phyloP scores from a whole-genome alignment of 2,329 filamentous ascomycete genomes.

The Bretziella fagacearum region DNA sequence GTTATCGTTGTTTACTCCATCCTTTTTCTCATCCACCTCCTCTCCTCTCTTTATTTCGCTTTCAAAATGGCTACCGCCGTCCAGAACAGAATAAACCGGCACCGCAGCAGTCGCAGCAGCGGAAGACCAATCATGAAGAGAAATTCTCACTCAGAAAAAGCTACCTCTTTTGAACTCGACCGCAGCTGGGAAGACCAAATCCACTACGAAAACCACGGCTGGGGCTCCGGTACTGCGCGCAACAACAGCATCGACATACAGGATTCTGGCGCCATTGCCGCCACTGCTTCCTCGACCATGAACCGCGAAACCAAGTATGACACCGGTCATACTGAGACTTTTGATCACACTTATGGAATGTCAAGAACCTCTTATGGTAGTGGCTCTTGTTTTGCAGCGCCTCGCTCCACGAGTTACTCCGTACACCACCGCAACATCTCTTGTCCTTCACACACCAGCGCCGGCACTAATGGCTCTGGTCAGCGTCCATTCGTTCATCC shows the following conservation, averaged over 20 bases:
- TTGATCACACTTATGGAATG: slow-evolving; percentile 6
- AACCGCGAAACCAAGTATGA: slow-evolving; percentile 8
- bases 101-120: slow-evolving; percentile 14
- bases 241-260: slow-evolving; percentile 33
- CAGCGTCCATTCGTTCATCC: slow-evolving; percentile 38
- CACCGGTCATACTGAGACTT: neutral
- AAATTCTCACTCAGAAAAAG: slow-evolving; percentile 38
- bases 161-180: slow-evolving; percentile 41
- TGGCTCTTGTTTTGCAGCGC: slow-evolving; percentile 12
- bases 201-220: slow-evolving; percentile 22
- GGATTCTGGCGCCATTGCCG: slow-evolving; percentile 21
- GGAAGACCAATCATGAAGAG: slow-evolving; percentile 37
- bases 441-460: slow-evolving; percentile 39
- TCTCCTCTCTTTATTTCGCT: slow-evolving; percentile 19
- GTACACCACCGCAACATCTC: slow-evolving; percentile 42
- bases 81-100: slow-evolving; percentile 17
- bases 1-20: neutral
- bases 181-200: slow-evolving; percentile 41
- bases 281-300: slow-evolving; percentile 5
- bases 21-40: slow-evolving; percentile 12
- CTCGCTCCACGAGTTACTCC: slow-evolving; percentile 24
- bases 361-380: slow-evolving; percentile 7
- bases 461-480: slow-evolving; percentile 24
- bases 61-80: slow-evolving; percentile 17
- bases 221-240: slow-evolving; percentile 18